A percentile compares a stretch with the other conserved stretches of the same genome.
phyloP scores from a whole-genome alignment of 1,139 yeast species.

The Zygoascus meyerae region DNA sequence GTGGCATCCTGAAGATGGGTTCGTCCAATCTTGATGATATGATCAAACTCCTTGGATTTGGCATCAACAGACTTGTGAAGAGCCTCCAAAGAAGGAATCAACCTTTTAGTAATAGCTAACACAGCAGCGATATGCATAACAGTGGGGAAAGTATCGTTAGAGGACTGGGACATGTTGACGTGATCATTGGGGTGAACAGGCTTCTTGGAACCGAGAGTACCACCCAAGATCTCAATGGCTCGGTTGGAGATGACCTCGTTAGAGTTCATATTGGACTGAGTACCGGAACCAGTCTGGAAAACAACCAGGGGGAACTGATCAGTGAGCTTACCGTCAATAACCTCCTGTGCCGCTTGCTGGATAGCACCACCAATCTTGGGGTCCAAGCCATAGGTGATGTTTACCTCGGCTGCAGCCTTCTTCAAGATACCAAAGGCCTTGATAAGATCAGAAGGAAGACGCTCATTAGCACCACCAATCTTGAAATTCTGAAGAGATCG shows the following conservation, averaged over 20 bases:
- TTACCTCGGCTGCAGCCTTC: slow-evolving; percentile 92
- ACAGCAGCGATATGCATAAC: slow-evolving; percentile 99
- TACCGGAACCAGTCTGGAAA: slow-evolving; percentile 98
- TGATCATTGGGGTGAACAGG: slow-evolving; percentile 99
- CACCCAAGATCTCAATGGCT: slow-evolving; percentile 93
- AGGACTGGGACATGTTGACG: slow-evolving; percentile 96
- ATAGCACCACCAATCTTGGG: slow-evolving; percentile 79
- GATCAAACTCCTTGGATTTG: slow-evolving; percentile 75
- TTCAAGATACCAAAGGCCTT: slow-evolving; percentile 90
- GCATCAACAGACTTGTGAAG: slow-evolving; percentile 71
- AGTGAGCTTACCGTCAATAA: slow-evolving; percentile 80
- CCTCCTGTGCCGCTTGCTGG: slow-evolving; percentile 92
- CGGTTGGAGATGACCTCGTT: slow-evolving; percentile 97
- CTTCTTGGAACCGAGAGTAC: slow-evolving; percentile 79
- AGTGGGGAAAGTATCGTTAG: slow-evolving; percentile 96
- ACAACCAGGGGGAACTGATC: slow-evolving; percentile 97
- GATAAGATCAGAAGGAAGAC: slow-evolving; percentile 86
- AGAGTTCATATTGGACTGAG: slow-evolving; percentile 98
- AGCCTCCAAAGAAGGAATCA: slow-evolving; percentile 72
- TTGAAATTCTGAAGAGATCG: slow-evolving; percentile 81
- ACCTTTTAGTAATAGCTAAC: slow-evolving; percentile 65
- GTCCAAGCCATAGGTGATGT: slow-evolving; percentile 79
- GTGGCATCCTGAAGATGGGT: slow-evolving; percentile 99
- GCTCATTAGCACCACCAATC: slow-evolving; percentile 88
- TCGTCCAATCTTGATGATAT: slow-evolving; percentile 96